phyloP scores from a whole-genome alignment of 78 protist species.

The Dictyostelium intermedium region DNA sequence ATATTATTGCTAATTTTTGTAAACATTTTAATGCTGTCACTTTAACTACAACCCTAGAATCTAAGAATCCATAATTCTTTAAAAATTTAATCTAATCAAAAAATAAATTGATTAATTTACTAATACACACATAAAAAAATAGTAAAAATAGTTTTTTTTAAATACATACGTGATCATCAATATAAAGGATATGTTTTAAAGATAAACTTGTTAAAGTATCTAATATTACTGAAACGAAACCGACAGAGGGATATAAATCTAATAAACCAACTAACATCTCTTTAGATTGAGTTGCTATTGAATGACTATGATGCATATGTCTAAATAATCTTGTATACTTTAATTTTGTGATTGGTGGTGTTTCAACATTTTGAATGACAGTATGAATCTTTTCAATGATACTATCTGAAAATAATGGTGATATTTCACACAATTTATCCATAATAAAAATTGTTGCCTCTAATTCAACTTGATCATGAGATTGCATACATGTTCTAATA shows the following conservation, averaged over 20 bases:
- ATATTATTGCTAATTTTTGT: constrained; percentile 18
- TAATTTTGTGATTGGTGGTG: constrained; percentile 55
- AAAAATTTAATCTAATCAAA: constrained; percentile 26
- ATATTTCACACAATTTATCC: constrained; percentile 67
- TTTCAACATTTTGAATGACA: constrained; percentile 52
- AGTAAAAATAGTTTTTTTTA: too few relatives aligned
- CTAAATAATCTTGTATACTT: constrained; percentile 52
- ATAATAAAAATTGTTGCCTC: constrained; percentile 45
- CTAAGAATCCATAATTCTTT: constrained; percentile 5
- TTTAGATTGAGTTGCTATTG: constrained; percentile 51
- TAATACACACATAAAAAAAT: too few relatives aligned
- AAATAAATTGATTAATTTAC: background rate
- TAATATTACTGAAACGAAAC: constrained; percentile 4
- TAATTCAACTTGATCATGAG: constrained; percentile 69
- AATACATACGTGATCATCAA: constrained; percentile 52
- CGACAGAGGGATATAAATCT: constrained; percentile 53
- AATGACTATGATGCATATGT: constrained; percentile 72
- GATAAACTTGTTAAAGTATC: constrained; percentile 52
- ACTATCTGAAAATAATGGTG: constrained; percentile 77
- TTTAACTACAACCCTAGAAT: constrained; percentile 58
- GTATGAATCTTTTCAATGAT: constrained; percentile 53
- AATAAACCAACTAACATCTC: constrained; percentile 39
- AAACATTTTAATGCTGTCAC: constrained; percentile 27
- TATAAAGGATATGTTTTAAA: constrained; percentile 34
- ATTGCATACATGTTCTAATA: constrained; percentile 49